These are phyloP conservation scores for Lasiodiplodia theobromae DNA, from an alignment of 2,329 filamentous ascomycete species.

Conservation along the genomic window DNA sequence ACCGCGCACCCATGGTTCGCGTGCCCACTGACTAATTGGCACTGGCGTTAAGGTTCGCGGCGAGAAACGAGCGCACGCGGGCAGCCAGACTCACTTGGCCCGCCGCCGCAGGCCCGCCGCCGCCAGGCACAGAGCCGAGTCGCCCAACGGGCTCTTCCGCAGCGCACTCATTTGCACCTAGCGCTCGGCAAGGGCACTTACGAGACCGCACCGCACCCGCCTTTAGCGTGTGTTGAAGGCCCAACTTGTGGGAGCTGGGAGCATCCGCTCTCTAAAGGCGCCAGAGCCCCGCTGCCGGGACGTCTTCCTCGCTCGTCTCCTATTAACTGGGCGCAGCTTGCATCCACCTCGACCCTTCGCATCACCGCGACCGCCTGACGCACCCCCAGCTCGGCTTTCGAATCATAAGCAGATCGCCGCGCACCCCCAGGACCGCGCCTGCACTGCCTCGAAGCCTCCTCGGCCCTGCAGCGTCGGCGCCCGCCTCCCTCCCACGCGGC, in stretches of 20 bases:
- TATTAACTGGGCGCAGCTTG: conserved; percentile 29
- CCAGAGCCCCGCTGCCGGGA: conserved; percentile 28
- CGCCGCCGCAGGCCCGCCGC: conserved; percentile 13
- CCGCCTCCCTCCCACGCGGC: conserved; percentile 22
- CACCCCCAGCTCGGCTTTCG: conserved; percentile 24
- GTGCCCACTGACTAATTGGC: conserved; percentile 20
- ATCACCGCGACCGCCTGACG: conserved; percentile 25
- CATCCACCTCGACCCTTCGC: conserved; percentile 28
- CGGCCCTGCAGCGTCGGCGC: conserved; percentile 23
- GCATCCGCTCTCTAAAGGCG: conserved; percentile 28
- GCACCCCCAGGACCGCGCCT: conserved; percentile 19
- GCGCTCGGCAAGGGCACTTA: conserved; percentile 27
- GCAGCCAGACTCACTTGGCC: conserved; percentile 19
- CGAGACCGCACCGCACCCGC: conserved; percentile 26
- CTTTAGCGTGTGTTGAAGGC: conserved; percentile 24
- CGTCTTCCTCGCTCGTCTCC: conserved; percentile 28
- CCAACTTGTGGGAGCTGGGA: conserved; percentile 25
- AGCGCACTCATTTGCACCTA: conserved; percentile 22
- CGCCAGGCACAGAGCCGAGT: conserved; percentile 28
- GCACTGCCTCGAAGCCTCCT: conserved; percentile 26
- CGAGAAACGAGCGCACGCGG: conserved; percentile 26
- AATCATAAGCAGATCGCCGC: conserved; percentile 29
- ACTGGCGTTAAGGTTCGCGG: conserved; percentile 24
- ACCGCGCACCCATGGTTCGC: conserved; percentile 20
- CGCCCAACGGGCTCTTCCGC: conserved; percentile 27